Conservation (phyloP, 2,329 filamentous ascomycete species). For the Pseudogymnoascus sp. region DNA sequence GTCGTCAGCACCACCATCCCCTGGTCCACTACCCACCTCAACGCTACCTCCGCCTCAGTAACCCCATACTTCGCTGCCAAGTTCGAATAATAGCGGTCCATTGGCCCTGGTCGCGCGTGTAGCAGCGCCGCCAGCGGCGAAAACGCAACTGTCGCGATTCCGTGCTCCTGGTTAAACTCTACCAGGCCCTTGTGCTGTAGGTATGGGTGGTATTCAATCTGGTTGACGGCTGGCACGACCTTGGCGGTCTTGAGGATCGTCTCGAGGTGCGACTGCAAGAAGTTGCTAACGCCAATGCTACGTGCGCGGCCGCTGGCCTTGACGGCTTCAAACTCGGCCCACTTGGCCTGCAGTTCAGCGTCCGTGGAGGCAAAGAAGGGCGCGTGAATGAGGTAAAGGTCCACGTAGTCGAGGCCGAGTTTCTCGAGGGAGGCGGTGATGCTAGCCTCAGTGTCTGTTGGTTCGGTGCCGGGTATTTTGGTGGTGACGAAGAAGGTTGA, state of each 20-base stretch:
- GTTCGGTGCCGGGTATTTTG: slow-evolving; percentile 42
- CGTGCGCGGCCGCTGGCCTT: slow-evolving; percentile 58
- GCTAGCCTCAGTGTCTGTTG: slow-evolving; percentile 38
- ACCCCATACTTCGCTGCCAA: slow-evolving; percentile 55
- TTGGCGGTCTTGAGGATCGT: slow-evolving; percentile 52
- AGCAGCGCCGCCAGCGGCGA: slow-evolving; percentile 48
- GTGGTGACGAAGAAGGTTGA: slow-evolving; percentile 64
- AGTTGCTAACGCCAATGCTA: slow-evolving; percentile 76
- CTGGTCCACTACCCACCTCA: slow-evolving; percentile 57
- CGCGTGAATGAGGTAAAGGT: slow-evolving; percentile 61
- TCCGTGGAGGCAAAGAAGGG: slow-evolving; percentile 46
- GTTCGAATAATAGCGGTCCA: slow-evolving; percentile 45
- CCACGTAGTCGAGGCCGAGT: slow-evolving; percentile 64
- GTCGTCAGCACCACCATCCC: slow-evolving; percentile 55
- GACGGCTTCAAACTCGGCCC: slow-evolving; percentile 60
- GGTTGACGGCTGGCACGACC: slow-evolving; percentile 63
- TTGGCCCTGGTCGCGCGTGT: slow-evolving; percentile 45
- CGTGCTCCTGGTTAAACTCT: slow-evolving; percentile 49
- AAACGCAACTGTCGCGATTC: slow-evolving; percentile 53
- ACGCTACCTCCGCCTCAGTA: slow-evolving; percentile 47
- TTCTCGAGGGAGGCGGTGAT: slow-evolving; percentile 56
- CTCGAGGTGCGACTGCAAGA: slow-evolving; percentile 51
- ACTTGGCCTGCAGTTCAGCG: slow-evolving; percentile 50
- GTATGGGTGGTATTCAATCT: slow-evolving; percentile 77
- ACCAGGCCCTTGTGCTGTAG: slow-evolving; percentile 58